Evolutionary conservation across 2,329 filamentous ascomycete genomes (phyloP).

Genomic region (Talaromyces sp.): DNA sequence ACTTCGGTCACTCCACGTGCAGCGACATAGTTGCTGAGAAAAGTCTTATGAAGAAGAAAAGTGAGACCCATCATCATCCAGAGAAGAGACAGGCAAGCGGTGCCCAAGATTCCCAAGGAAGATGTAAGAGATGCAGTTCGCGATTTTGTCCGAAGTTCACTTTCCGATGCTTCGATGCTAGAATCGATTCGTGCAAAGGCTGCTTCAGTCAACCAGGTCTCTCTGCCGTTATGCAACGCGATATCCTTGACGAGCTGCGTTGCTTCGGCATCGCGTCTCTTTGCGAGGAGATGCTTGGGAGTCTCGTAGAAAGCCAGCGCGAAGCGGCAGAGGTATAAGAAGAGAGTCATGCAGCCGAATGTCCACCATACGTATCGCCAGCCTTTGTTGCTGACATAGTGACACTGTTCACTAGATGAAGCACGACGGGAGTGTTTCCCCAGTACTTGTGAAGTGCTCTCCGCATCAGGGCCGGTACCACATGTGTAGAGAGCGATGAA

Average conservation of each 20-base stretch:
- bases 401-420: slow-evolving; percentile 16
- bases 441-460: too few species aligned
- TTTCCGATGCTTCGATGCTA: slow-evolving; percentile 12
- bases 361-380: slow-evolving; percentile 30
- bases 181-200: slow-evolving; percentile 23
- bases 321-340: slow-evolving; percentile 23
- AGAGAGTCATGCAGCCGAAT: slow-evolving; percentile 25
- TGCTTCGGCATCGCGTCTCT: slow-evolving; percentile 20
- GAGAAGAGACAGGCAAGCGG: slow-evolving; percentile 12
- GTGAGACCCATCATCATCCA: slow-evolving; percentile 20
- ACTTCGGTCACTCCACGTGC: slow-evolving; percentile 9
- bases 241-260: slow-evolving; percentile 25
- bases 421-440: too few species aligned
- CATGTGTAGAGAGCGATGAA: slow-evolving; percentile 26
- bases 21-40: slow-evolving; percentile 18
- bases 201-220: slow-evolving; percentile 22
- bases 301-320: slow-evolving; percentile 20
- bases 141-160: slow-evolving; percentile 1
- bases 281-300: slow-evolving; percentile 21
- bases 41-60: slow-evolving; percentile 22
- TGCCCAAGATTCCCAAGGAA: slow-evolving; percentile 3
- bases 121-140: slow-evolving; percentile 3
- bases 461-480: slow-evolving; percentile 23
- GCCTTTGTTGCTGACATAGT: slow-evolving; percentile 26
- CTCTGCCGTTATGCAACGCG: slow-evolving; percentile 14